Evolutionary conservation across 2,329 filamentous ascomycete species (phyloP), one percentile per base, ranked within the genome.

Genomic region (Calonectria hongkongensis): DNA sequence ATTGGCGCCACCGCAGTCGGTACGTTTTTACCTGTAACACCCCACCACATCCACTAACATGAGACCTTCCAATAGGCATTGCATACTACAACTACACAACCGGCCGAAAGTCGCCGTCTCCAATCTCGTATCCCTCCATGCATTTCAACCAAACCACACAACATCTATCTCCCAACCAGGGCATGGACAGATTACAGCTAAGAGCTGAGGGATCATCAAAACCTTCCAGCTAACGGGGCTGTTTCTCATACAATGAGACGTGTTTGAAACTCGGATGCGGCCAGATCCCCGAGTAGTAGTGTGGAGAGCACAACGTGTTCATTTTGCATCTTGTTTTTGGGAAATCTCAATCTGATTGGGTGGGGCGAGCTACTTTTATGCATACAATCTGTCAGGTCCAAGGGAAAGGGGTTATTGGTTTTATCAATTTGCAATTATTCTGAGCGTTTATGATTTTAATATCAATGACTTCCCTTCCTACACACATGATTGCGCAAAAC

Each of bases 1-100:
- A 39, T 67, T 21, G 51, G 50, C 47, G 51, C 51, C n/a, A 67
- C 65, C 48, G 65, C 50, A 25, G 65, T 60, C 18, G 65, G 65
- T 67, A 60, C 25, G 65, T 30, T 25, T 10, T 10, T 13, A 21
- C 39, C n/a, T 16, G 36, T 15, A 16, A 18, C n/a, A 2, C 51
- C 15, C 25, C n/a, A 27, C 25, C 50, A 39, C 39, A 60, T 7
- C 12, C 27, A 47, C 65, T 67, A 33, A 67, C 51, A 56, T 6
- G 18, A 45, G 3, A 13, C 18, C 41, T 13, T 16, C 6, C 28
- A 6, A 39, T n/a, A 67, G 65, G 50, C 41, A 54, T 45, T 9
- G 41, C 33, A 16, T 68, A 51, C 41, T 68, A 68, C 56, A 45
- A 43, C 45, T 50, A 68, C 30, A 25, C 54, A 28, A 27, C 54